Conservation (phyloP, 1,284 basidiomycete species). For the Fistulina hepatica region DNA sequence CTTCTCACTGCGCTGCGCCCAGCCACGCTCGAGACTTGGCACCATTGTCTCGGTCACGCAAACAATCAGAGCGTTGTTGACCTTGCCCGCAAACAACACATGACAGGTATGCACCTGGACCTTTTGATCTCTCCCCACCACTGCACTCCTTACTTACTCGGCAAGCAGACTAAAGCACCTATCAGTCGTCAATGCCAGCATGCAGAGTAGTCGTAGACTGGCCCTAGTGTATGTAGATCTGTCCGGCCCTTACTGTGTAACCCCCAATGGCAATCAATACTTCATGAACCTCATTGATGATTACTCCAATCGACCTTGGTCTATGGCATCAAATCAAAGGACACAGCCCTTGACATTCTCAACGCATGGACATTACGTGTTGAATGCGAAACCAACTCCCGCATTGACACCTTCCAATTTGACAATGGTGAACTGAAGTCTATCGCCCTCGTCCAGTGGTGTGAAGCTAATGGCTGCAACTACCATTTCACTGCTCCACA, state of each 20-base stretch:
- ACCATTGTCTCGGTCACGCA: slow-evolving; percentile 5
- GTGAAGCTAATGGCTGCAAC: not conserved
- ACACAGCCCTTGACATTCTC: not conserved
- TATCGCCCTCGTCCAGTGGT: not conserved
- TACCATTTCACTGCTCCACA: slow-evolving; percentile 6
- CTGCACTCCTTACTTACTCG: not conserved
- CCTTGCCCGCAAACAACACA: not conserved
- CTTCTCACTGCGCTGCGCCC: too few relatives aligned
- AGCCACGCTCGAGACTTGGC: slow-evolving; percentile 4
- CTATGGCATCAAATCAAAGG: not conserved
- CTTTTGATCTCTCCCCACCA: too few relatives aligned
- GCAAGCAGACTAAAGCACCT: not conserved
- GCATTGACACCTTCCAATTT: too few relatives aligned
- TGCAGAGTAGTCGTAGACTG: not conserved
- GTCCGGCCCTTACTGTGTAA: not conserved
- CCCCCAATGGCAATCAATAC: not conserved
- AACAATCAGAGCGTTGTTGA: slow-evolving; percentile 3
- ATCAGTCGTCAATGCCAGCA: not conserved
- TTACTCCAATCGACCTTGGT: not conserved
- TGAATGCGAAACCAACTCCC: not conserved
- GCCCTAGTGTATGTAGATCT: not conserved
- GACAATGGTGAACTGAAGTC: too few relatives aligned
- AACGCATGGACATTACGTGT: not conserved
- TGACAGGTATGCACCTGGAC: slow-evolving; percentile 7
- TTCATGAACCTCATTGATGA: not conserved